These are phyloP conservation scores for Chrysanthemum makinoi DNA, from an alignment of 129 eudicot species.

Conservation along the genomic window DNA sequence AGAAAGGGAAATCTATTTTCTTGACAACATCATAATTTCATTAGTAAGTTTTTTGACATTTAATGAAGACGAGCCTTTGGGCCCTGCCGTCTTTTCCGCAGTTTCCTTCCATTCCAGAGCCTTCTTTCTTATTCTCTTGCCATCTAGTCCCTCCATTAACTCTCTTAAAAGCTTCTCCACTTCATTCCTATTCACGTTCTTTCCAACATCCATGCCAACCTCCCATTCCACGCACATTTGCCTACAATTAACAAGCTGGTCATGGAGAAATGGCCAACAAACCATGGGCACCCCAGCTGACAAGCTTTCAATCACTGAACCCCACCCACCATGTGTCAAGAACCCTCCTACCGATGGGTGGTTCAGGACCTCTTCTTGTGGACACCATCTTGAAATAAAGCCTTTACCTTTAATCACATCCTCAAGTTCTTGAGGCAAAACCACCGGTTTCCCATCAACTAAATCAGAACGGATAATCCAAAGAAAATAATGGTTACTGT, in stretches of 20 bases:
- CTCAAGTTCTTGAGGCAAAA: conserved; percentile 24
- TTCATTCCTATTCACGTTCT: conserved; percentile 21
- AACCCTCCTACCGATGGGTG: conserved; percentile 30
- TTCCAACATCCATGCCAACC: conserved; percentile 22
- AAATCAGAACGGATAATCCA: conserved; percentile 35
- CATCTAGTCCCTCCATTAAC: conserved; percentile 28
- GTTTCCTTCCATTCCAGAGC: conserved; percentile 20
- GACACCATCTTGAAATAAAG: conserved; percentile 26
- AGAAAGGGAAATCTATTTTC: background rate
- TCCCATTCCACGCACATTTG: conserved; percentile 25
- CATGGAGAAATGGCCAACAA: conserved; percentile 24
- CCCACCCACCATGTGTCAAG: conserved; percentile 36
- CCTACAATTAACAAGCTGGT: conserved; percentile 17
- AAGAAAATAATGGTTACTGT: conserved; percentile 30
- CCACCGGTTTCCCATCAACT: conserved; percentile 16
- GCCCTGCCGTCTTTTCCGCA: conserved; percentile 20
- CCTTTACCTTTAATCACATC: conserved; percentile 15
- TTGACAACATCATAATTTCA: conserved; percentile 12
- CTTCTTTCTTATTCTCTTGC: conserved; percentile 25
- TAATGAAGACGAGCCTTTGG: conserved; percentile 20
- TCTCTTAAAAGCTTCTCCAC: conserved; percentile 31
- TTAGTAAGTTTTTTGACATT: conserved; percentile 12
- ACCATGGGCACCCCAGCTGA: conserved; percentile 32
- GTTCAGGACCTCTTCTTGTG: conserved; percentile 30
- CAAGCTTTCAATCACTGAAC: conserved; percentile 29